These are phyloP conservation scores for Aspergillus sp. DNA, from an alignment of 2,329 filamentous ascomycete genomes.

Conservation along the genomic window DNA sequence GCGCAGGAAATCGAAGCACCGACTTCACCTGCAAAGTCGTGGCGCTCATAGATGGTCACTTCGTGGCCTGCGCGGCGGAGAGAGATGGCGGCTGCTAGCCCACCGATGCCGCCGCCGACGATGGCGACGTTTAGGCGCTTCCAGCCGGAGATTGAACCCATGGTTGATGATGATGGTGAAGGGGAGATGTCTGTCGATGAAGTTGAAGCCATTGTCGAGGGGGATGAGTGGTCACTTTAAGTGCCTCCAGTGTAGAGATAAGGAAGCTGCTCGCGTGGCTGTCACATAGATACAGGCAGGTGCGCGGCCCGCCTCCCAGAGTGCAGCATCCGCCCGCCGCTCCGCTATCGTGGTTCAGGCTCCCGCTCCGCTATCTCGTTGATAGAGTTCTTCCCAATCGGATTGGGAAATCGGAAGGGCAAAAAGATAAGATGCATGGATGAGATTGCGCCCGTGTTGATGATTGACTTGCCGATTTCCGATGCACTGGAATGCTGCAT, in stretches of 20 bases:
- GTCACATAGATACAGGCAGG: background rate
- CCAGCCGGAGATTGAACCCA: conserved; percentile 43
- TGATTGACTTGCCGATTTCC: no score
- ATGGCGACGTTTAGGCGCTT: conserved; percentile 52
- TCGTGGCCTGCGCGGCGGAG: conserved; percentile 58
- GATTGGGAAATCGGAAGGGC: background rate
- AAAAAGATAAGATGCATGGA: background rate
- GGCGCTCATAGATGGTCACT: conserved; percentile 68
- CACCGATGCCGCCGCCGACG: conserved; percentile 60
- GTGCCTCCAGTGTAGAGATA: background rate
- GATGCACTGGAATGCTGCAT: no score
- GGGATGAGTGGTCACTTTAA: background rate
- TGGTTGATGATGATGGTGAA: conserved; percentile 18
- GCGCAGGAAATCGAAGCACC: conserved; percentile 71
- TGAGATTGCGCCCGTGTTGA: background rate
- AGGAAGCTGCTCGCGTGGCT: background rate
- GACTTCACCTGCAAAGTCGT: conserved; percentile 70
- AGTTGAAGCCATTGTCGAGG: background rate
- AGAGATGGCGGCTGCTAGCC: conserved; percentile 56
- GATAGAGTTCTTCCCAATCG: background rate
- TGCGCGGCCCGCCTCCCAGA: conserved; percentile 6
- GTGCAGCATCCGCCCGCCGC: conserved; percentile 8
- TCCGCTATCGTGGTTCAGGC: conserved; percentile 3
- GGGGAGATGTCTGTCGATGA: background rate
- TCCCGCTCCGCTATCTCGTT: background rate